phyloP scores from a whole-genome alignment of 1,139 yeast species.

The Candida sp. region DNA sequence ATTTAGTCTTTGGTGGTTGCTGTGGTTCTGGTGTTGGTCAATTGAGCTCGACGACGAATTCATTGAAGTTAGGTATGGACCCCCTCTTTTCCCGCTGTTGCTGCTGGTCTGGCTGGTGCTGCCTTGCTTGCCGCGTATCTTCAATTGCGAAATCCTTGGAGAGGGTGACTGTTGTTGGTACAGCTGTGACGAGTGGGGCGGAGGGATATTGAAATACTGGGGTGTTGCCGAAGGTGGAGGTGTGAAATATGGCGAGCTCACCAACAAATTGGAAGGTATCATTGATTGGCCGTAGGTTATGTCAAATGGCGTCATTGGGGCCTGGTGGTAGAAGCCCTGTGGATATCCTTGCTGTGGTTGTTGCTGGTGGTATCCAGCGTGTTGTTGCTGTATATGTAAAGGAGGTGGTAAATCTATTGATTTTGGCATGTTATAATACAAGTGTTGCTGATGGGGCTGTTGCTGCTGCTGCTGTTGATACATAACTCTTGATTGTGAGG shows the following conservation, averaged over 20 bases:
- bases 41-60: conserved; percentile 6
- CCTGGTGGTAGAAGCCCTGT: not conserved
- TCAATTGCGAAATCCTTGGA: conserved; percentile 7
- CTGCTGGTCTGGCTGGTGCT: not conserved
- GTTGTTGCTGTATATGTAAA: conserved; percentile 8
- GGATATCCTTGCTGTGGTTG: conserved; percentile 1
- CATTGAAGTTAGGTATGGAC: conserved; percentile 23
- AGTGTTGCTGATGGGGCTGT: not conserved
- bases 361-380: not conserved
- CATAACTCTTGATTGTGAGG: not conserved
- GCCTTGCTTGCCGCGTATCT: not conserved
- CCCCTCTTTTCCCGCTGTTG: not conserved
- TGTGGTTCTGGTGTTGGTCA: not conserved
- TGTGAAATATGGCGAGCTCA: conserved; percentile 69
- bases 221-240: conserved; percentile 21
- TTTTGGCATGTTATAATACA: not conserved
- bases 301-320: conserved; percentile 51
- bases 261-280: conserved; percentile 69
- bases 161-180: conserved; percentile 9
- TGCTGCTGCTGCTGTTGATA: not conserved
- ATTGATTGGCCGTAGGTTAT: conserved; percentile 62
- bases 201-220: conserved; percentile 8
- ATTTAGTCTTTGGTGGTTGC: conserved; percentile 4
- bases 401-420: conserved; percentile 11
- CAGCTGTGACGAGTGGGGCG: conserved; percentile 4